phyloP scores from a whole-genome alignment of 345 rosid genomes.

The Physaria fendleri region DNA sequence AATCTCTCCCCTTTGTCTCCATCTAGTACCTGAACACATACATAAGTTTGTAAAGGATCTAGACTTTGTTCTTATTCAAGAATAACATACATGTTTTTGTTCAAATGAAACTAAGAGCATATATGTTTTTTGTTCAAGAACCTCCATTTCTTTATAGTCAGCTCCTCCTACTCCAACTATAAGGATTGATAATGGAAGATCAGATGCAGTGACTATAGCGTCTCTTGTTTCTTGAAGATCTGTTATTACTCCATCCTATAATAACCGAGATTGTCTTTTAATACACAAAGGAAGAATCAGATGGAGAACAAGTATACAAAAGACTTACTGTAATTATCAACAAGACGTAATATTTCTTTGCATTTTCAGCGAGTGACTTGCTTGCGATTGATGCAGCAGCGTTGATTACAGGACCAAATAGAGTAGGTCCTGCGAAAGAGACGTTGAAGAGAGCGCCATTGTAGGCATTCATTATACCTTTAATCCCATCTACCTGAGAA shows the following conservation, averaged over 20 bases:
- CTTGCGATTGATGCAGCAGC: conserved; percentile 69
- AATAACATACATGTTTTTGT: neutral
- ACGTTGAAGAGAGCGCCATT: conserved; percentile 75
- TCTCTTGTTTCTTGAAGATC: conserved; percentile 98
- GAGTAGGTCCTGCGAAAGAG: conserved; percentile 96
- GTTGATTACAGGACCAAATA: conserved; percentile 82
- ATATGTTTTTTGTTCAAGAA: conserved; percentile 14
- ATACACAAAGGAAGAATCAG: neutral
- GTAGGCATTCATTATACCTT: conserved; percentile 80
- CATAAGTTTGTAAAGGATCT: neutral
- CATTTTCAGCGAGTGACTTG: conserved; percentile 58
- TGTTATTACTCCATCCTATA: conserved; percentile 96
- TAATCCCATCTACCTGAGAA: conserved; percentile 85
- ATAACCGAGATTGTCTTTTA: neutral
- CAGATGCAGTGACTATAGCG: conserved; percentile 87
- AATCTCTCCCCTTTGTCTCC: conserved; percentile 85
- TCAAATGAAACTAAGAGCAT: too few species aligned
- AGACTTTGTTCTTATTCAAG: neutral
- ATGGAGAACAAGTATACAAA: too few species aligned
- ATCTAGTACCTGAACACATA: conserved; percentile 53
- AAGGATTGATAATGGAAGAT: conserved; percentile 81
- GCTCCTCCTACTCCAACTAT: conserved; percentile 98
- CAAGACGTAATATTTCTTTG: conserved; percentile 59
- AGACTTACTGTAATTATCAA: conserved; percentile 87
- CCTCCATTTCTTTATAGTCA: conserved; percentile 98